These are phyloP conservation scores for Botryobasidium botryosum DNA, from an alignment of 768 basidiomycete species.

Conservation along the genomic window DNA sequence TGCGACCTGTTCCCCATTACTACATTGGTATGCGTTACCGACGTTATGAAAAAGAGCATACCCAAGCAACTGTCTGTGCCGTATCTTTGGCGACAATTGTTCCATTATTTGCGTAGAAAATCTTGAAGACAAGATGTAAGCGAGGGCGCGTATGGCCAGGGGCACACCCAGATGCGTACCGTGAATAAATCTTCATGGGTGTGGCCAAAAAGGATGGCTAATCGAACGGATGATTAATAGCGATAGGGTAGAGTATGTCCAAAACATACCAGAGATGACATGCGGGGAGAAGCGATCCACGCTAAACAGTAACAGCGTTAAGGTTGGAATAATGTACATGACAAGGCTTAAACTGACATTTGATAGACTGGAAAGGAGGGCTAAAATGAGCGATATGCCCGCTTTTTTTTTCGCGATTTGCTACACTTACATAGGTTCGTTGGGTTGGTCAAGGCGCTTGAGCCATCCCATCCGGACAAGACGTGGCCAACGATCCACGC, in stretches of 20 bases:
- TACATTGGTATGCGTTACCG: too few species aligned
- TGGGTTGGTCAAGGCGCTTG: conserved; percentile 42
- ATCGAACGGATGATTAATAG: background rate
- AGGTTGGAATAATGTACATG: background rate
- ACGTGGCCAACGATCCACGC: conserved; percentile 43
- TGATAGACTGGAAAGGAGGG: background rate
- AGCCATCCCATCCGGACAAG: conserved; percentile 48
- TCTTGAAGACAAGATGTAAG: too few species aligned
- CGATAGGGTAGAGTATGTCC: too few species aligned
- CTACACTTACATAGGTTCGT: conserved; percentile 54
- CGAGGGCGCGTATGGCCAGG: too few species aligned
- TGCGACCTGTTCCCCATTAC: too few species aligned
- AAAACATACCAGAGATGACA: conserved; percentile 56
- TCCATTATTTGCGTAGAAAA: conserved; percentile 57
- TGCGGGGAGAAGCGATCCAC: conserved; percentile 64
- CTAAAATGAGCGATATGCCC: conserved; percentile 3
- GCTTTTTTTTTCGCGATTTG: too few species aligned
- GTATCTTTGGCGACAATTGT: conserved; percentile 39
- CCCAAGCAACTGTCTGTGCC: conserved; percentile 40
- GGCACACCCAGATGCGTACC: too few species aligned
- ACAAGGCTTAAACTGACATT: background rate
- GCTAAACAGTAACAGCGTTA: too few species aligned
- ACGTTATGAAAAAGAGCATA: too few species aligned
- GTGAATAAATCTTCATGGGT: conserved; percentile 59
- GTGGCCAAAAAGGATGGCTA: conserved; percentile 66